Evolutionary conservation across 331 rosid species (phyloP).

Genomic region (Dryas integrifolia): DNA sequence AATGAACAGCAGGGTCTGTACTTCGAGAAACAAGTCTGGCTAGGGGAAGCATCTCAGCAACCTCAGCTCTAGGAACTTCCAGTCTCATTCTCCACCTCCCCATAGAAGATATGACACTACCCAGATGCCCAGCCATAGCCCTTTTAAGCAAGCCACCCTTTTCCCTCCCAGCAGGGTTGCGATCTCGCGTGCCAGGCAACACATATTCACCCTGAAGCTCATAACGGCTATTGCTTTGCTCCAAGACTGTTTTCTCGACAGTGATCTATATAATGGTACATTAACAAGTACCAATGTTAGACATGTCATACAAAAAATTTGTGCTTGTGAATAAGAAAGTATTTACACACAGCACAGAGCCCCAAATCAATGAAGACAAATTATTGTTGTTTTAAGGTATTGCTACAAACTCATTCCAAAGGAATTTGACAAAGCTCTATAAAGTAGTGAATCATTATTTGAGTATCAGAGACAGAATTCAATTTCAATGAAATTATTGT

Average conservation of each 20-base stretch:
- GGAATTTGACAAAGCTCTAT: not conserved
- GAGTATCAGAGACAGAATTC: not conserved
- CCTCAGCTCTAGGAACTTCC: constrained; percentile 82
- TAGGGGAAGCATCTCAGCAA: constrained; percentile 96
- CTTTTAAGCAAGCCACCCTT: constrained; percentile 48
- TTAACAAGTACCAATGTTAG: constrained; percentile 6
- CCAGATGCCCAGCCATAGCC: constrained; percentile 67
- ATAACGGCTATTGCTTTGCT: constrained; percentile 82
- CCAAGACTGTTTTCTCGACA: constrained; percentile 77
- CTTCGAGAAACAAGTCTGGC: constrained; percentile 85
- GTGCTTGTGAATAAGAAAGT: constrained; percentile 4
- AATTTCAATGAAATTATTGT: not conserved
- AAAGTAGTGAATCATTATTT: not conserved
- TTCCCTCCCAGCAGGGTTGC: constrained; percentile 50
- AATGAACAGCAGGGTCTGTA: constrained; percentile 75
- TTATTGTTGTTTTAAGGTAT: not conserved
- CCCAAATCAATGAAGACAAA: constrained; percentile 5
- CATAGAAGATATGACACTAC: constrained; percentile 89
- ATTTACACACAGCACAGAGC: not conserved
- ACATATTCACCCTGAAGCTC: constrained; percentile 99
- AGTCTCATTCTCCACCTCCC: constrained; percentile 98
- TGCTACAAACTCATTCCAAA: not conserved
- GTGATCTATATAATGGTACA: constrained; percentile 47
- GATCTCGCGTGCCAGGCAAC: constrained; percentile 69
- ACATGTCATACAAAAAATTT: constrained; percentile 4